Conservation (phyloP, 2,329 filamentous ascomycete genomes). For the Aureobasidium sp. region DNA sequence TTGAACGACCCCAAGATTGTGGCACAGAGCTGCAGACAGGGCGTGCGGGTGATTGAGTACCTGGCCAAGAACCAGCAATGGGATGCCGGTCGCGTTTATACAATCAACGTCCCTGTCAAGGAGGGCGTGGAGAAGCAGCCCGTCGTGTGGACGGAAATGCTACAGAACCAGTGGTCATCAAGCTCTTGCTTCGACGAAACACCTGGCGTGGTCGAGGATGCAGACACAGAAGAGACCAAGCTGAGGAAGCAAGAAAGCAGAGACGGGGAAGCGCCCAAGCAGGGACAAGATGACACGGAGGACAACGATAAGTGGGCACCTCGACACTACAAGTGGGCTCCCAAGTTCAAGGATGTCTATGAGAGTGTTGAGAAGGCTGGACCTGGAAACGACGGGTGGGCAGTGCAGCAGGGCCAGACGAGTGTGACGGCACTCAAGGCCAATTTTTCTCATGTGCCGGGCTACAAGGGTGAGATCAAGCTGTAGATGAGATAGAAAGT, state of each 20-base stretch:
- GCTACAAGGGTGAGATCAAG: constrained; percentile 66
- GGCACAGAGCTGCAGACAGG: constrained; percentile 64
- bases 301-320: constrained; percentile 54
- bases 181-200: constrained; percentile 82
- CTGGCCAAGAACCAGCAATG: constrained; percentile 66
- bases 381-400: constrained; percentile 89
- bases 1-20: constrained; percentile 81
- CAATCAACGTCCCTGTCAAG: constrained; percentile 76
- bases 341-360: constrained; percentile 78
- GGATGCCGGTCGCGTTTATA: constrained; percentile 67
- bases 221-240: constrained; percentile 59
- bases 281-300: constrained; percentile 28
- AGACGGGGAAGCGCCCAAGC: constrained; percentile 32
- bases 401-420: constrained; percentile 77
- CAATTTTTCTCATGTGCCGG: constrained; percentile 76
- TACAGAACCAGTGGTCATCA: constrained; percentile 85
- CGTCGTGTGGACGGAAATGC: constrained; percentile 74
- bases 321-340: constrained; percentile 93
- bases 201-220: constrained; percentile 54
- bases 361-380: constrained; percentile 72
- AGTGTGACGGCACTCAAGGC: constrained; percentile 87
- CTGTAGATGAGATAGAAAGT: constrained; percentile 44
- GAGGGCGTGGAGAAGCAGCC: constrained; percentile 55
- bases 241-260: constrained; percentile 59
- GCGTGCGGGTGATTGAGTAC: constrained; percentile 71